phyloP scores from a whole-genome alignment of 2,329 filamentous ascomycete genomes.

The Fusarium illudens region DNA sequence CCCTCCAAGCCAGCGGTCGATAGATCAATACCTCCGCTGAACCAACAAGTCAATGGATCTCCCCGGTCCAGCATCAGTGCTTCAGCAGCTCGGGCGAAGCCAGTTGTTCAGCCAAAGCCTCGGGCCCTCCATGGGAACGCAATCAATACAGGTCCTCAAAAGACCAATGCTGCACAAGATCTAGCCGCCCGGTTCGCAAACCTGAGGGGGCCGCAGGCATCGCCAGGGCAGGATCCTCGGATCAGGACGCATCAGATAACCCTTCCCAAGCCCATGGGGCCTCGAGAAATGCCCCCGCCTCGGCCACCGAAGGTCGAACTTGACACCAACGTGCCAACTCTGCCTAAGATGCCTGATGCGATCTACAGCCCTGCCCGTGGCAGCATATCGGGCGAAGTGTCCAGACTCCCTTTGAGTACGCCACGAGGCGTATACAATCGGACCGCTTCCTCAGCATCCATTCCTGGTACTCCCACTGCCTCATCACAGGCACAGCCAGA shows the following conservation, averaged over 20 bases:
- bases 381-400: slow-evolving; percentile 70
- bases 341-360: slow-evolving; percentile 77
- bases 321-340: slow-evolving; percentile 60
- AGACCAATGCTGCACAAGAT: slow-evolving; percentile 53
- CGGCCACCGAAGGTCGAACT: slow-evolving; percentile 58
- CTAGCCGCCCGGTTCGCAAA: slow-evolving; percentile 66
- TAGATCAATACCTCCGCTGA: slow-evolving; percentile 18
- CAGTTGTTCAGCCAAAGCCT: slow-evolving; percentile 71
- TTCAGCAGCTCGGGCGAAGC: slow-evolving; percentile 50
- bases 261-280: slow-evolving; percentile 53
- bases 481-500: slow-evolving; percentile 44
- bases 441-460: slow-evolving; percentile 61
- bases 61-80: slow-evolving; percentile 22
- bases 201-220: slow-evolving; percentile 55
- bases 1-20: slow-evolving; percentile 23
- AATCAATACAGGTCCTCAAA: slow-evolving; percentile 44
- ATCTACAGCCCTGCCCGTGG: slow-evolving; percentile 83
- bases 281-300: slow-evolving; percentile 61
- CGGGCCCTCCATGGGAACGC: slow-evolving; percentile 70
- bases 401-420: slow-evolving; percentile 71
- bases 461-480: slow-evolving; percentile 41
- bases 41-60: slow-evolving; percentile 30
- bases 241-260: slow-evolving; percentile 60
- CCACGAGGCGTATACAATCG: slow-evolving; percentile 70
- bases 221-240: slow-evolving; percentile 60